Evolutionary conservation across 2,329 filamentous ascomycete species (phyloP), one percentile per base, ranked within the genome.

Genomic region (Fusarium circinatum): DNA sequence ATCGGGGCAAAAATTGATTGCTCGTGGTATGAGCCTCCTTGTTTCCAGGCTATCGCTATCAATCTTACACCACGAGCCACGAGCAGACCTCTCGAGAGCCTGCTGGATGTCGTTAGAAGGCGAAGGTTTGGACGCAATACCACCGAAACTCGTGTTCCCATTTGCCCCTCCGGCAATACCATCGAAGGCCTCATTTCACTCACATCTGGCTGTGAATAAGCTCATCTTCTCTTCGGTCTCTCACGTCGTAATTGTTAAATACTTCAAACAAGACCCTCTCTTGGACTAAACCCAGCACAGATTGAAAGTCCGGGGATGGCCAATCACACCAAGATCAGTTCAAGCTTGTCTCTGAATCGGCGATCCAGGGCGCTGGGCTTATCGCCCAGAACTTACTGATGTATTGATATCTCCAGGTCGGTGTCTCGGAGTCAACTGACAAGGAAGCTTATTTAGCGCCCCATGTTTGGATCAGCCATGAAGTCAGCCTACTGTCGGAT

Each of bases 291-390:
- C 28, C 59, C 47, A 59, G 48, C 60, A 60, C 26, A 61, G 41
- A 60, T 65, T 51, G 44, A 74, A 73, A 79, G 76, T 80, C 79
- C 72, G 79, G 79, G 79, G 79, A 62, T 71, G 62, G 58, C 79
- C 79, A 80, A 80, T 80, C 77, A 71, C 62, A 55, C 65, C 24
- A n/a, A 41, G 32, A 45, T 47, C 42, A 59, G 66, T 51, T 61
- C 61, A 59, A 52, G 55, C 47, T 72, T 75, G 75, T 69, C 64
- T 75, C 56, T 68, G 38, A 75, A 76, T 76, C 71, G 71, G 55
- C 71, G 68, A 75, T 76, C 73, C 74, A 65, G 36, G 24, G 26
- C 47, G 59, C 51, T 74, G 65, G 62, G 59, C 77, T 76, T 75
- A 70, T 78, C 71, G 60, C 56, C 63, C 65, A 73, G 71, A 70